These are phyloP conservation scores for Ampelomyces quisqualis DNA, from an alignment of 2,329 filamentous ascomycete species.

Conservation along the genomic window DNA sequence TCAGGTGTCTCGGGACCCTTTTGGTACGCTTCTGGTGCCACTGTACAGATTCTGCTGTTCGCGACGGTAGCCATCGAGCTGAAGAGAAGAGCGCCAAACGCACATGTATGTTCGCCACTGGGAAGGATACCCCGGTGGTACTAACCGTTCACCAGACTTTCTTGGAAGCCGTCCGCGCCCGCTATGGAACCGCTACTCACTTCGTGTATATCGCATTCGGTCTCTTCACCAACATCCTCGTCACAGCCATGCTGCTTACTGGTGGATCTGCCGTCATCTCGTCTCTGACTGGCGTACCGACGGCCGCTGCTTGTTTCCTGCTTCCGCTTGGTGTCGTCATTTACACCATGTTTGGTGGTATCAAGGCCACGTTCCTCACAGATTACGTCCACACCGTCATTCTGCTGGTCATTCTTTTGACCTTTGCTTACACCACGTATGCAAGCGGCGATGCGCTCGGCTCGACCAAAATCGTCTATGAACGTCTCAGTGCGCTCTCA, in stretches of 20 bases:
- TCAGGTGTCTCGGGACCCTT: conserved; percentile 35
- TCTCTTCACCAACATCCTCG: conserved; percentile 77
- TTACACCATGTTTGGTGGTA: conserved; percentile 73
- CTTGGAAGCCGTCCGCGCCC: conserved; percentile 79
- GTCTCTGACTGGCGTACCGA: conserved; percentile 62
- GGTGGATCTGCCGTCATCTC: conserved; percentile 70
- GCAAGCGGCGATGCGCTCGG: conserved; percentile 71
- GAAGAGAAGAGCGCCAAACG: conserved; percentile 37
- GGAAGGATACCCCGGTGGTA: too few relatives aligned
- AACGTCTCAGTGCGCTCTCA: conserved; percentile 70
- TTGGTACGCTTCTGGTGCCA: conserved; percentile 39
- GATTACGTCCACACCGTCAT: conserved; percentile 87
- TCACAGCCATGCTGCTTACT: conserved; percentile 87
- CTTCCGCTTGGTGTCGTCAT: conserved; percentile 77
- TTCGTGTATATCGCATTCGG: conserved; percentile 79
- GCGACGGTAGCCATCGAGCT: conserved; percentile 36
- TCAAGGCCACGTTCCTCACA: conserved; percentile 71
- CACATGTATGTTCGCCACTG: conserved; percentile 25
- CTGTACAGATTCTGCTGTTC: conserved; percentile 36
- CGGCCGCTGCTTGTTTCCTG: conserved; percentile 79
- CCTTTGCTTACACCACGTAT: conserved; percentile 81
- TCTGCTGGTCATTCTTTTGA: conserved; percentile 78
- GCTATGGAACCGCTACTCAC: conserved; percentile 73
- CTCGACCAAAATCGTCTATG: conserved; percentile 74
- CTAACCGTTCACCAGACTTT: conserved; percentile 62